Percentiles rank a stretch among this genome's conserved stretches.
Evolutionary conservation across 164 flowering plant genomes (phyloP).

Genomic region (Paratinospora sagittata): DNA sequence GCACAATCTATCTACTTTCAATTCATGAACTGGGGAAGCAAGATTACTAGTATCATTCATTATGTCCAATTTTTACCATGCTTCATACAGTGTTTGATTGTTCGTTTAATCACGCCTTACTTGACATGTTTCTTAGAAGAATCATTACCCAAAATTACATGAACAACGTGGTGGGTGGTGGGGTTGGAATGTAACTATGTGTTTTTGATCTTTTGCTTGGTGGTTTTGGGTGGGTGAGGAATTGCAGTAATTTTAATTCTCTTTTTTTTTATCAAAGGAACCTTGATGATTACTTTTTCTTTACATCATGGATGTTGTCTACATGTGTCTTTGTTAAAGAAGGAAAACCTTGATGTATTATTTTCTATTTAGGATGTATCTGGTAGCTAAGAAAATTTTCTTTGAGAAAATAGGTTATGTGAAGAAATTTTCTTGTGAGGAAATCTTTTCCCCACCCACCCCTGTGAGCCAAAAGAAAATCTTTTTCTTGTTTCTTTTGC

Average conservation of each 20-base stretch:
- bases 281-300: background rate
- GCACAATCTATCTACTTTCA: background rate
- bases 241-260: conserved; percentile 1
- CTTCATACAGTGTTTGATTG: background rate
- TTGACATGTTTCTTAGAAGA: background rate
- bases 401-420: too few species aligned
- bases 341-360: background rate
- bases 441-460: too few species aligned
- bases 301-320: background rate
- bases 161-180: background rate
- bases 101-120: background rate
- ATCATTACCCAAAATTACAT: background rate
- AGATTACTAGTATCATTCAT: background rate
- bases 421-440: too few species aligned
- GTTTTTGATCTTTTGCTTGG: background rate
- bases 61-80: background rate
- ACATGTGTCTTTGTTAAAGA: background rate
- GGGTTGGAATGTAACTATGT: background rate
- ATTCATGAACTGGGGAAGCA: background rate
- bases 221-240: conserved; percentile 1
- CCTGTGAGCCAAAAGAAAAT: too few species aligned
- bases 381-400: too few species aligned
- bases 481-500: too few species aligned
- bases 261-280: background rate
- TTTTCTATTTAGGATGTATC: background rate